A percentile compares a stretch with the other conserved stretches of the same genome.
These are phyloP conservation scores for Alternaria infectoria DNA, from an alignment of 2,329 filamentous ascomycete species.

Conservation along the genomic window DNA sequence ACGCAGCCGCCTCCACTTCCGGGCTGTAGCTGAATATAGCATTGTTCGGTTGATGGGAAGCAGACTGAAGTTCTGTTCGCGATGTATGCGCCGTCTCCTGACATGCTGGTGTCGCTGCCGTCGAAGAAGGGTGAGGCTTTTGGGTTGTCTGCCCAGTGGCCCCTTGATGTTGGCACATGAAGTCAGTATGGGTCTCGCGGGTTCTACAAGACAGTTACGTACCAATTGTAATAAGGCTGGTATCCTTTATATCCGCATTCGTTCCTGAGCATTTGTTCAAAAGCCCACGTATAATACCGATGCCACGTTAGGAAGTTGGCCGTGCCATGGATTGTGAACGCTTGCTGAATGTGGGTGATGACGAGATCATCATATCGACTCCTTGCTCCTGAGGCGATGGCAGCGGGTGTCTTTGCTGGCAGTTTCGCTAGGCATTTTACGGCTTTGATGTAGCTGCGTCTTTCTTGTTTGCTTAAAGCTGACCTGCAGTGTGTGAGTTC, in stretches of 20 bases:
- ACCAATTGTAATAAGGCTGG: constrained; percentile 48
- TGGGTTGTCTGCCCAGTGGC: constrained; percentile 53
- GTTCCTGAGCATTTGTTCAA: constrained; percentile 50
- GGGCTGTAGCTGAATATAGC: constrained; percentile 50
- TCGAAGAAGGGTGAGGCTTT: constrained; percentile 61
- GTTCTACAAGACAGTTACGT: not conserved
- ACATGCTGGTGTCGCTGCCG: constrained; percentile 56
- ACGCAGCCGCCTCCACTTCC: constrained; percentile 65
- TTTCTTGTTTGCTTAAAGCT: not conserved
- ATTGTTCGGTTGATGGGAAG: constrained; percentile 29
- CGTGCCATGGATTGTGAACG: not conserved
- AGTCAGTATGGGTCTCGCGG: not conserved
- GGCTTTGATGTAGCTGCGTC: not conserved
- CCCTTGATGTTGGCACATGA: constrained; percentile 55
- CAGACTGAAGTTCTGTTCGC: constrained; percentile 36
- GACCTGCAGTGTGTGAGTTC: not conserved
- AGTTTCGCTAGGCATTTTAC: not conserved
- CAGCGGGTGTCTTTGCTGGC: not conserved
- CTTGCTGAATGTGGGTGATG: not conserved
- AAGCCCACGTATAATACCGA: constrained; percentile 51
- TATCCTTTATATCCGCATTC: constrained; percentile 53
- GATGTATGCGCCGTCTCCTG: constrained; percentile 54
- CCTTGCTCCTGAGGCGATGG: not conserved
- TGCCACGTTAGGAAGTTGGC: constrained; percentile 50
- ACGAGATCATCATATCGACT: not conserved